These are phyloP conservation scores for Cordyceps cateniannulata DNA, from an alignment of 2,329 filamentous ascomycete genomes.

Conservation along the genomic window DNA sequence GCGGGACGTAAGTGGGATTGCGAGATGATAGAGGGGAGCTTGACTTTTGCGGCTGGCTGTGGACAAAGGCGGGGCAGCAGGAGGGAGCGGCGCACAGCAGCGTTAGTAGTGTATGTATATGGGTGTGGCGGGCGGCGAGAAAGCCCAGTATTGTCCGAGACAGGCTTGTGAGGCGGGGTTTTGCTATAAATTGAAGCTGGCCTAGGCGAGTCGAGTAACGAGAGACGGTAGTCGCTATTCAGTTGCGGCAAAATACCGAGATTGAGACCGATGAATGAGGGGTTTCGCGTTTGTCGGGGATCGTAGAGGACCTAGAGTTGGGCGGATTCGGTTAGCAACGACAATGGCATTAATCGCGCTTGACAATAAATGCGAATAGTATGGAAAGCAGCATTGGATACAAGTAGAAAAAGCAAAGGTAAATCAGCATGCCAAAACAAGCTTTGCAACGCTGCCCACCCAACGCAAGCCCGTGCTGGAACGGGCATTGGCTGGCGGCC, in stretches of 20 bases:
- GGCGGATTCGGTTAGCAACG: neutral
- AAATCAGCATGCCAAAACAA: neutral
- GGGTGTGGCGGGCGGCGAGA: neutral
- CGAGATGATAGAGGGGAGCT: constrained; percentile 9
- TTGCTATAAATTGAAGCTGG: neutral
- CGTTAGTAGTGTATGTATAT: neutral
- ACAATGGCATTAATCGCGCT: neutral
- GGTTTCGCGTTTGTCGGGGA: neutral
- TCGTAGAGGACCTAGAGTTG: neutral
- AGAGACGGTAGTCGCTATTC: neutral
- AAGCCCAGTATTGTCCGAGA: neutral
- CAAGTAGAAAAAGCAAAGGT: neutral
- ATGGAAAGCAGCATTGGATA: neutral
- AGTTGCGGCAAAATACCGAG: neutral
- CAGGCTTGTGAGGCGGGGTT: neutral
- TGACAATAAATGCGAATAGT: neutral
- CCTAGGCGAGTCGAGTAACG: neutral
- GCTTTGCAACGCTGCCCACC: neutral
- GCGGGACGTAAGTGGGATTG: neutral
- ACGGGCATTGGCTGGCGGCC: neutral
- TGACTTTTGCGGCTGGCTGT: constrained; percentile 8
- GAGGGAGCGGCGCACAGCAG: neutral
- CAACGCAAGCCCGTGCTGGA: neutral
- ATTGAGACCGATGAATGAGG: neutral
- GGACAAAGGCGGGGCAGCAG: constrained; percentile 8